These are phyloP conservation scores for Vigna reflexopilosa DNA, from an alignment of 306 rosid genomes.

Conservation along the genomic window DNA sequence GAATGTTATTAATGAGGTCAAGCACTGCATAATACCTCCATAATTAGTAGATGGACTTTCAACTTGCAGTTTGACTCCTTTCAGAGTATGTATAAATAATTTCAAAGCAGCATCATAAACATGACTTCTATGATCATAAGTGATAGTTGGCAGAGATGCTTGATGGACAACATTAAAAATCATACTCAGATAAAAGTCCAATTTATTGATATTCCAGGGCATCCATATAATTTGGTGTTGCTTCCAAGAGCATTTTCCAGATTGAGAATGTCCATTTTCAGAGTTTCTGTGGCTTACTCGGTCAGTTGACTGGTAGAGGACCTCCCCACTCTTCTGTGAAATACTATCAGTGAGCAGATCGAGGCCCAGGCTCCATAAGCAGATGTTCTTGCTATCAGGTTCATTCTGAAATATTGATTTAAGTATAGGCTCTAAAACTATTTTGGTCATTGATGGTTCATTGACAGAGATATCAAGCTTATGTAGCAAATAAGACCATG, in stretches of 20 bases:
- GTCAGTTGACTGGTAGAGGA: constrained; percentile 43
- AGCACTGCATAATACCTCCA: constrained; percentile 62
- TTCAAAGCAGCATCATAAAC: constrained; percentile 60
- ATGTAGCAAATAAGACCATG: constrained; percentile 79
- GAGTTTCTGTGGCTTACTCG: constrained; percentile 37
- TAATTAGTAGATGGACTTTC: constrained; percentile 59
- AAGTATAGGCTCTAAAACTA: constrained; percentile 71
- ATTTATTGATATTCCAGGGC: constrained; percentile 71
- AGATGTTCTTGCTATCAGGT: constrained; percentile 65
- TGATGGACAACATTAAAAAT: constrained; percentile 59
- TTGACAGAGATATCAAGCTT: constrained; percentile 73
- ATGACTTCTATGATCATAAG: constrained; percentile 54
- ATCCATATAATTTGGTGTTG: constrained; percentile 69
- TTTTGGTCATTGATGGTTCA: constrained; percentile 51
- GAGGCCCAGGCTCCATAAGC: constrained; percentile 67
- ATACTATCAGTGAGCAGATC: constrained; percentile 66
- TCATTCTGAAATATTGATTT: constrained; percentile 65
- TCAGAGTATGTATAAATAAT: constrained; percentile 67
- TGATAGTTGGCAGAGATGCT: constrained; percentile 57
- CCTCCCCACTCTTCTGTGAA: constrained; percentile 58
- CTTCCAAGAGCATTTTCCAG: constrained; percentile 66
- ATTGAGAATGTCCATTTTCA: constrained; percentile 41
- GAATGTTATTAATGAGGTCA: constrained; percentile 62
- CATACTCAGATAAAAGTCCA: constrained; percentile 74
- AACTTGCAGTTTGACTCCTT: constrained; percentile 71